A percentile compares a stretch with the other conserved stretches of the same genome.
Conservation (phyloP, 495 filamentous ascomycete species). For the Apodospora peruviana region DNA sequence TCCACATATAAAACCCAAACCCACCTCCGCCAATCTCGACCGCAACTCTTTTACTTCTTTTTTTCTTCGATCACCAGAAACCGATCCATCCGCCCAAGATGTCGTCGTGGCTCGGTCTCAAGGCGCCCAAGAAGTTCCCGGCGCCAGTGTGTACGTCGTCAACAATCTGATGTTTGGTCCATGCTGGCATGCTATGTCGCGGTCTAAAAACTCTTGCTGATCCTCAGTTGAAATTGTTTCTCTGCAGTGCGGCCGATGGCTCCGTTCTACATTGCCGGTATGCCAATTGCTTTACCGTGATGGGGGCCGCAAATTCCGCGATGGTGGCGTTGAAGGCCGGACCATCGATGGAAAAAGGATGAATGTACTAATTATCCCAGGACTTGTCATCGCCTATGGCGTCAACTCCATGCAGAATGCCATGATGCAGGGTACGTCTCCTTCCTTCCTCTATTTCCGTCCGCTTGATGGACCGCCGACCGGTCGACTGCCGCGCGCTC, state of each 20-base stretch:
- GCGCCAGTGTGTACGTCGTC: constrained; percentile 70
- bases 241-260: constrained; percentile 74
- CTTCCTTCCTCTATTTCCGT: constrained; percentile 5
- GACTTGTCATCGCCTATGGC: constrained; percentile 78
- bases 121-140: constrained; percentile 80
- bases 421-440: constrained; percentile 65
- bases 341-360: constrained; percentile 6
- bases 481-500: neutral
- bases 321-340: no score
- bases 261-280: constrained; percentile 94
- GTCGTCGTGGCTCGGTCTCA: constrained; percentile 68
- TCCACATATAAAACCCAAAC: constrained; percentile 18
- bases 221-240: constrained; percentile 16
- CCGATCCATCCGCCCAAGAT: constrained; percentile 31
- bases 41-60: constrained; percentile 9
- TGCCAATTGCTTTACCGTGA: constrained; percentile 23
- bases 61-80: constrained; percentile 13
- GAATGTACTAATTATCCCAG: constrained; percentile 37
- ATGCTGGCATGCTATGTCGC: neutral
- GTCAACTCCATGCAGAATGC: constrained; percentile 69
- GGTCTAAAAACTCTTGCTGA: neutral
- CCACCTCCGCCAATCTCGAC: constrained; percentile 6
- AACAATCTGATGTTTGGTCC: neutral
- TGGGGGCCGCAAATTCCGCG: no score
- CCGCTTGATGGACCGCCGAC: constrained; percentile 19